Evolutionary conservation across 495 filamentous ascomycete genomes (phyloP), one percentile per base, ranked within the genome.

Genomic region (Parmelia sp.): DNA sequence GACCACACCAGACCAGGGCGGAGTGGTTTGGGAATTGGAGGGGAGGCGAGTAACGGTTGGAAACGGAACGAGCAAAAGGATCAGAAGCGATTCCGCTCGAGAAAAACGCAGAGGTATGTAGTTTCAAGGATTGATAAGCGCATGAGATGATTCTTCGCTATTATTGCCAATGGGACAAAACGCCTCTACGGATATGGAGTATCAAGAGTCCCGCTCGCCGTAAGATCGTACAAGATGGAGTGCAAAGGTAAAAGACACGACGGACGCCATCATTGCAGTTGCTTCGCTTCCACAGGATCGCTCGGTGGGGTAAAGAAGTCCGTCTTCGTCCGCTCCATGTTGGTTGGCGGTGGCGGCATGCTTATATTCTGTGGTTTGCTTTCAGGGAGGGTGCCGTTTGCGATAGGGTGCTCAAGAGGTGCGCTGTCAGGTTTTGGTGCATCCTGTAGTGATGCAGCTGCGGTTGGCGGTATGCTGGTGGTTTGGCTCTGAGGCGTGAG

Each of bases 271-370:
- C 44, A 68, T 19, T 58, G 57, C 17, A 65, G 49, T 25, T 37
- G 36, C 58, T 66, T 65, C 37, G 58, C 15, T 21, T 69, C 67
- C 21, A 42, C 29, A 17, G 64, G 67, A 47, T 69, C 67, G 25
- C 55, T 62, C 14, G 64, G 51, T 10, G 67, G 67, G 17, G 67
- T 69, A 11, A 66, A 45, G 51, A 66, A 69, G 39, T 64, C 67
- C 23, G 64, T 66, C 39, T 66, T 66, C 17, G 39, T 40, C 2
- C 67, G 42, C 36, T 59, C 57, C 23, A 68, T 49, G 9, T 65
- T 36, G 2, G 23, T 42, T 17, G 62, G 62, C 12, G 62, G 62
- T 29, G 66, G 62, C 19, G 66, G 66, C 49, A 68, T 49, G 9
- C 19, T 47, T 1, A 65, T 60, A 23, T 27, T 47, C 33, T 61